Evolutionary conservation across 441 rosid species (phyloP).

Genomic region (Bocquillonia castaneifolia): DNA sequence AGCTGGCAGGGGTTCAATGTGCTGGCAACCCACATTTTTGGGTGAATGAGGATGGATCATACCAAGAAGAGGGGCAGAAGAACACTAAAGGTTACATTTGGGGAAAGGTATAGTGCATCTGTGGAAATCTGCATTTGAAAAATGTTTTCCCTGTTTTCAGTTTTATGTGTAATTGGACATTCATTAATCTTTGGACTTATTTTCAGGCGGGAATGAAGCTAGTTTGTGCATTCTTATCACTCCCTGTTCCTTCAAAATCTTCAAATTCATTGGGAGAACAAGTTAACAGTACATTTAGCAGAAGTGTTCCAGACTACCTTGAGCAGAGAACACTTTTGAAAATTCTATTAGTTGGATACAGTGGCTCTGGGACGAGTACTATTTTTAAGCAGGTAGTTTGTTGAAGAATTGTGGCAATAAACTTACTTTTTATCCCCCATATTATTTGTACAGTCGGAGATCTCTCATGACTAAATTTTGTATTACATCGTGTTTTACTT

Average conservation of each 20-base stretch:
- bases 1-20: constrained; percentile 93
- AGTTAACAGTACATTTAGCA: constrained; percentile 38
- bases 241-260: constrained; percentile 73
- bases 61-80: constrained; percentile 90
- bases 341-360: constrained; percentile 74
- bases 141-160: background rate
- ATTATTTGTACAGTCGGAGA: no score
- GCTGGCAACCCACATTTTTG: constrained; percentile 96
- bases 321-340: constrained; percentile 59
- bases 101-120: constrained; percentile 65
- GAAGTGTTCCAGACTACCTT: constrained; percentile 62
- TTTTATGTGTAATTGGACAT: background rate
- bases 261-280: constrained; percentile 50
- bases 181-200: constrained; percentile 16
- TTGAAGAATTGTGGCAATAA: constrained; percentile 20
- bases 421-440: background rate
- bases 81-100: constrained; percentile 79
- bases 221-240: constrained; percentile 66
- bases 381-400: constrained; percentile 83
- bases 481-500: background rate
- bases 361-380: constrained; percentile 90
- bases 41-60: constrained; percentile 92
- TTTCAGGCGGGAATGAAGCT: constrained; percentile 77
- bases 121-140: constrained; percentile 1
- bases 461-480: no score